Evolutionary conservation across 306 rosid genomes (phyloP).

Genomic region (Lathyrus aphaca): DNA sequence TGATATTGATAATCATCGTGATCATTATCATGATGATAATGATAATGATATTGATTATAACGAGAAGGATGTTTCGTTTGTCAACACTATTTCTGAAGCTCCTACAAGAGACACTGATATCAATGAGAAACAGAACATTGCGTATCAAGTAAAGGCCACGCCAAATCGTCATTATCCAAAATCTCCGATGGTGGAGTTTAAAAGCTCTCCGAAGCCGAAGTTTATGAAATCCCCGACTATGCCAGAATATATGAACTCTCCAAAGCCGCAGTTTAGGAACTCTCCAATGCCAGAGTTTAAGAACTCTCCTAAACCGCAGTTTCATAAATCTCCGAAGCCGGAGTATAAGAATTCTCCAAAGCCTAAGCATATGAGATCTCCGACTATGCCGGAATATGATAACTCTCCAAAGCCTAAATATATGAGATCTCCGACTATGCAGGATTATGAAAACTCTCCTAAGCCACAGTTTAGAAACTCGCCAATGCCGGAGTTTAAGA

Average conservation of each 20-base stretch:
- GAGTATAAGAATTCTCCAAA: not conserved
- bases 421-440: not conserved
- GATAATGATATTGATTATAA: not conserved
- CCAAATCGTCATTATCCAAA: conserved; percentile 3
- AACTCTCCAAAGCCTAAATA: not conserved
- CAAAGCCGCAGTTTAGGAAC: not conserved
- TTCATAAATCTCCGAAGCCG: not conserved
- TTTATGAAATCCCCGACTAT: conserved; percentile 15
- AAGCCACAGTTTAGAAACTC: not conserved
- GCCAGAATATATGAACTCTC: conserved; percentile 8
- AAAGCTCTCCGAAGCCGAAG: not conserved
- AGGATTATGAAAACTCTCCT: not conserved
- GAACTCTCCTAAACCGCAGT: not conserved
- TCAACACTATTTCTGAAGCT: not conserved
- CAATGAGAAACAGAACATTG: not conserved
- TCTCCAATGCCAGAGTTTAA: not conserved
- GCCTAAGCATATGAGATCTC: not conserved
- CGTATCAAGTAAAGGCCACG: conserved; percentile 21
- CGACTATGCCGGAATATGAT: not conserved
- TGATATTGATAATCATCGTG: not conserved
- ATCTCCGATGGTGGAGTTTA: not conserved
- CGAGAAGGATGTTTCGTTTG: not conserved
- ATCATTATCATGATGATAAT: not conserved
- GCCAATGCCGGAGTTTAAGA: not conserved
- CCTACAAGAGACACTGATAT: not conserved